Percentiles rank a stretch among this genome's conserved stretches.
Evolutionary conservation across 192 early-diverging fungal genomes (phyloP).

Genomic region (Umbelopsis isabellina): DNA sequence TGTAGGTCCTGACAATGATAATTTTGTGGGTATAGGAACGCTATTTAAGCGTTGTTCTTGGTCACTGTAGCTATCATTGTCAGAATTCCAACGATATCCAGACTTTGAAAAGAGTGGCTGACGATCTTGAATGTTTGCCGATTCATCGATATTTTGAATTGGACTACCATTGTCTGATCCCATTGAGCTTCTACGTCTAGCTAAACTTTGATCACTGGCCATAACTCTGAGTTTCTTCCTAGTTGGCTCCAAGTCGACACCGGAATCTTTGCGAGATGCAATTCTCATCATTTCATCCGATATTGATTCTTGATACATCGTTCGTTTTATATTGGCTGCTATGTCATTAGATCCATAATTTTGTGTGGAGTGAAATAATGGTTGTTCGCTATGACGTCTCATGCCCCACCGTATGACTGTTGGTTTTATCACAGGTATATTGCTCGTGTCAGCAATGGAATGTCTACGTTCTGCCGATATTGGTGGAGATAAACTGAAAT

Average conservation of each 20-base stretch:
- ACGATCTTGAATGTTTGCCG: neutral
- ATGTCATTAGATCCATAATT: neutral
- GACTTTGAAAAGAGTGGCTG: neutral
- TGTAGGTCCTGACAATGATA: neutral
- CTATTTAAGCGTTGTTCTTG: neutral
- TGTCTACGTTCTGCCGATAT: slow-evolving; percentile 15
- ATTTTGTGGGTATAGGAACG: neutral
- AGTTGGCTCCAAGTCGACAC: slow-evolving; percentile 6
- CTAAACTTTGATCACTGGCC: slow-evolving; percentile 14
- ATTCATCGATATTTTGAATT: neutral
- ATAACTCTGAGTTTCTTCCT: slow-evolving; percentile 10
- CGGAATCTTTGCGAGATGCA: slow-evolving; percentile 7
- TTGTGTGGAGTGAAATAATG: neutral
- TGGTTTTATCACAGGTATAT: slow-evolving; percentile 38
- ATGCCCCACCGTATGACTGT: slow-evolving; percentile 34
- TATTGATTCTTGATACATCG: neutral
- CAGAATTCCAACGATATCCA: neutral
- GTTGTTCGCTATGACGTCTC: slow-evolving; percentile 8
- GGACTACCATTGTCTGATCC: neutral
- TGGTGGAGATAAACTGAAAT: neutral
- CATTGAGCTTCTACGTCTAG: neutral
- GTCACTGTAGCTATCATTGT: neutral
- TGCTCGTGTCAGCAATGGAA: slow-evolving; percentile 12
- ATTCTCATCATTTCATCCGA: neutral
- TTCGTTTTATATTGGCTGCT: neutral